These are phyloP conservation scores for Haematococcus lacustris DNA, from an alignment of 139 green algal species.

Conservation along the genomic window DNA sequence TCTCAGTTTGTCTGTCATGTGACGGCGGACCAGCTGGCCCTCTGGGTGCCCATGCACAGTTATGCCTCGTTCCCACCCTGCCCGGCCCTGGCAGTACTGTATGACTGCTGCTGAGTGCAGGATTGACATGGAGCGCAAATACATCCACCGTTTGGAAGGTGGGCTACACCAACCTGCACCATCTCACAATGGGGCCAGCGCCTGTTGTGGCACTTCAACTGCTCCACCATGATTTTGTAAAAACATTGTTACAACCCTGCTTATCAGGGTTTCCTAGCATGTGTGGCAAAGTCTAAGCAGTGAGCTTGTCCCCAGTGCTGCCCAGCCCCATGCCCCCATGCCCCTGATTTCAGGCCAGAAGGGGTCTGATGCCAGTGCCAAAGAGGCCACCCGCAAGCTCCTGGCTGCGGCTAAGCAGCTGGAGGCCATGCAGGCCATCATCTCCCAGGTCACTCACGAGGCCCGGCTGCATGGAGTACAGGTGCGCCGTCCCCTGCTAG, in stretches of 20 bases:
- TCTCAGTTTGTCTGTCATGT: too few relatives aligned
- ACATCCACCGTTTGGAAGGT: too few relatives aligned
- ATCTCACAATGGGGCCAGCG: background rate
- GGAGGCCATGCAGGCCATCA: constrained; percentile 34
- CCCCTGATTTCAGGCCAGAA: constrained; percentile 64
- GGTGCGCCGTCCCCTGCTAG: too few relatives aligned
- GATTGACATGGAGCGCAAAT: too few relatives aligned
- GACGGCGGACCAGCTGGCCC: too few relatives aligned
- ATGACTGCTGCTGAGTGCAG: too few relatives aligned
- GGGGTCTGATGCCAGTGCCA: constrained; percentile 58
- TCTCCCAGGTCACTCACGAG: constrained; percentile 21
- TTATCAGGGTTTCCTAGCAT: background rate
- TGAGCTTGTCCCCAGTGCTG: background rate
- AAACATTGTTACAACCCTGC: background rate
- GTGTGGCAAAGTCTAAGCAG: background rate
- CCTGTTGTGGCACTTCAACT: background rate
- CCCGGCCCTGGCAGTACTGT: too few relatives aligned
- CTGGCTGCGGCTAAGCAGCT: constrained; percentile 38
- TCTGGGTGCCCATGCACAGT: too few relatives aligned
- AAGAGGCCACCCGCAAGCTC: constrained; percentile 58
- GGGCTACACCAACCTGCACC: too few relatives aligned
- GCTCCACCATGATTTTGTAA: background rate
- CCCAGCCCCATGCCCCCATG: too few relatives aligned
- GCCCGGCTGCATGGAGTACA: constrained; percentile 13
- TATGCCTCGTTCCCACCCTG: too few relatives aligned